phyloP scores from a whole-genome alignment of 306 rosid genomes.

The Glycine soja region DNA sequence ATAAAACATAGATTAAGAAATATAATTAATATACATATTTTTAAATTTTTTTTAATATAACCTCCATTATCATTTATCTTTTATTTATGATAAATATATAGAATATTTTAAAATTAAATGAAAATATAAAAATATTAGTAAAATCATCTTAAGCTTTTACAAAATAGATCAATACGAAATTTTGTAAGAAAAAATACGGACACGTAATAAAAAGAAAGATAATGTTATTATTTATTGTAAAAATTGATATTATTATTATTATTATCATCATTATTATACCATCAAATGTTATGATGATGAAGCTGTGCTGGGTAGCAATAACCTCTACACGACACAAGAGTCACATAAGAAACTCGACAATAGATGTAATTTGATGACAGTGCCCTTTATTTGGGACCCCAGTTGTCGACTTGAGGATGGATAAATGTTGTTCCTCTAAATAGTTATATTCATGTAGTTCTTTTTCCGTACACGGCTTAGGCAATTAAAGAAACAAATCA shows the following conservation, averaged over 20 bases:
- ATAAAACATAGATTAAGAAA: no score
- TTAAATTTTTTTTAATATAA: neutral
- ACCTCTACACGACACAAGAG: constrained; percentile 28
- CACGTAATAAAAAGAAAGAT: neutral
- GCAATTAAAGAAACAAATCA: neutral
- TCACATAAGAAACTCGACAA: constrained; percentile 21
- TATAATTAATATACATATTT: no score
- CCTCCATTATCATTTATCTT: neutral
- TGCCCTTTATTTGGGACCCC: constrained; percentile 46
- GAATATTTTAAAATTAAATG: neutral
- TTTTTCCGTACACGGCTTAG: constrained; percentile 2
- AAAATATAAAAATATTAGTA: neutral
- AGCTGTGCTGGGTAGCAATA: constrained; percentile 2
- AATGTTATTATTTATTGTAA: neutral
- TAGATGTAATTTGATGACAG: constrained; percentile 29
- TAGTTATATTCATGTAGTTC: constrained; percentile 28
- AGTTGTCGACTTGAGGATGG: constrained; percentile 4
- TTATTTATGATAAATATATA: neutral
- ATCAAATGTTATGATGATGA: neutral
- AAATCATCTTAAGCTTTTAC: neutral
- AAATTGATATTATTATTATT: no score
- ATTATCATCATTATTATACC: no score
- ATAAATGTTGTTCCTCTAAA: neutral
- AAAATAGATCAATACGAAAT: neutral
- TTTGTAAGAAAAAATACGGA: neutral